Conservation (phyloP, 257 asterid genomes). For the Osmanthus fragrans region DNA sequence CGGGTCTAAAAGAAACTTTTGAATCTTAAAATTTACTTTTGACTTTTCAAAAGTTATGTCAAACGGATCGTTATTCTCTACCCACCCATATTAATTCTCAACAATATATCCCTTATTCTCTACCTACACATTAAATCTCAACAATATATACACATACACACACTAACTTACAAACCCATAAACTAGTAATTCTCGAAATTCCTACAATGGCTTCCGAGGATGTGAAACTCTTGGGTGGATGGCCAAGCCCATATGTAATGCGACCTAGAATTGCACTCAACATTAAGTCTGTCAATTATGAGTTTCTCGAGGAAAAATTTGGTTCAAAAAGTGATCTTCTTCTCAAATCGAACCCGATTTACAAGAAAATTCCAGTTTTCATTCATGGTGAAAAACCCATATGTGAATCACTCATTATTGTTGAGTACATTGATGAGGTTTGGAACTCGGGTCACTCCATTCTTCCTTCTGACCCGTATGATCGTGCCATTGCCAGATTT, state of each 20-base stretch:
- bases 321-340: slow-evolving; percentile 35
- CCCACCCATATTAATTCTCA: background rate
- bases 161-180: background rate
- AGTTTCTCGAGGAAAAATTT: slow-evolving; percentile 31
- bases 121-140: background rate
- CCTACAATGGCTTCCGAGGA: slow-evolving; percentile 16
- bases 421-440: slow-evolving; percentile 37
- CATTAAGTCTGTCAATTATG: slow-evolving; percentile 28
- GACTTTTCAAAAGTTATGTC: too few species aligned
- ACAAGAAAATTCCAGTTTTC: slow-evolving; percentile 42
- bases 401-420: slow-evolving; percentile 34
- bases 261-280: slow-evolving; percentile 35
- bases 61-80: background rate
- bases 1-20: too few species aligned
- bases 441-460: slow-evolving; percentile 28
- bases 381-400: slow-evolving; percentile 29
- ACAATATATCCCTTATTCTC: background rate
- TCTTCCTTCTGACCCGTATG: slow-evolving; percentile 34
- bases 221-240: slow-evolving; percentile 34
- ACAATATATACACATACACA: background rate
- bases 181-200: background rate
- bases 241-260: slow-evolving; percentile 37
- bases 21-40: too few species aligned
- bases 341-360: slow-evolving; percentile 37
- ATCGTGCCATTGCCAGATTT: slow-evolving; percentile 34